Conservation (phyloP, 2,329 filamentous ascomycete species). For the Didymella pinodella region DNA sequence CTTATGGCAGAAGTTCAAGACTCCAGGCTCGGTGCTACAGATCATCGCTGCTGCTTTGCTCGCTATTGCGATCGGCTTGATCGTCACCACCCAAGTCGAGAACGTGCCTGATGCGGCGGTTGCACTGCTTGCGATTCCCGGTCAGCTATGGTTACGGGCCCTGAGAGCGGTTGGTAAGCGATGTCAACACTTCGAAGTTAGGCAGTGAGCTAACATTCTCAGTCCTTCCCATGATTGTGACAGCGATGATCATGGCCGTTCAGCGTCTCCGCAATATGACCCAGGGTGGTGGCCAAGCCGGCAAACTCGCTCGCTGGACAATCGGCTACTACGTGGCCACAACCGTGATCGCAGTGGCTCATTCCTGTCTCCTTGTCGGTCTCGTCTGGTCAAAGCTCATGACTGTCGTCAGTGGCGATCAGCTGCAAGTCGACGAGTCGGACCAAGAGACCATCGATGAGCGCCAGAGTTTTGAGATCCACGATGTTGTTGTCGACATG, state of each 20-base stretch:
- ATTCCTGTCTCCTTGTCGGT: conserved; percentile 57
- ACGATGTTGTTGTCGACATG: conserved; percentile 58
- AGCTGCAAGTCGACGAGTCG: conserved; percentile 42
- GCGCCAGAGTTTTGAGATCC: conserved; percentile 46
- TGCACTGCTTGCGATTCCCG: conserved; percentile 58
- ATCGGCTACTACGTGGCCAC: conserved; percentile 61
- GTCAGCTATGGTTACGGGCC: conserved; percentile 60
- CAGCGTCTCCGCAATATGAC: conserved; percentile 59
- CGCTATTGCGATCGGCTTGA: conserved; percentile 61
- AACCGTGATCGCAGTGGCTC: conserved; percentile 59
- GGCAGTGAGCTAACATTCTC: conserved; percentile 1
- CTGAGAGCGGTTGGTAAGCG: conserved; percentile 59
- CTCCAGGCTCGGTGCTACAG: conserved; percentile 58
- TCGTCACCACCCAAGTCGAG: conserved; percentile 54
- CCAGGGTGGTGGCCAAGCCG: conserved; percentile 50
- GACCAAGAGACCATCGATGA: conserved; percentile 49
- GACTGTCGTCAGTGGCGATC: conserved; percentile 46
- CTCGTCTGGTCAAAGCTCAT: conserved; percentile 61
- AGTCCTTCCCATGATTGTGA: conserved; percentile 63
- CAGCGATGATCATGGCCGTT: conserved; percentile 61
- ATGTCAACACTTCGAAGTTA: neutral
- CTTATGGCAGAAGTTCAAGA: conserved; percentile 50
- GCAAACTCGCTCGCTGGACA: conserved; percentile 58
- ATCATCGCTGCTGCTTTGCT: conserved; percentile 59
- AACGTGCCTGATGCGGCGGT: conserved; percentile 55